Percentiles rank a stretch among this genome's conserved stretches.
Conservation (phyloP, 2,329 filamentous ascomycete genomes). For the Amphichorda felina region DNA sequence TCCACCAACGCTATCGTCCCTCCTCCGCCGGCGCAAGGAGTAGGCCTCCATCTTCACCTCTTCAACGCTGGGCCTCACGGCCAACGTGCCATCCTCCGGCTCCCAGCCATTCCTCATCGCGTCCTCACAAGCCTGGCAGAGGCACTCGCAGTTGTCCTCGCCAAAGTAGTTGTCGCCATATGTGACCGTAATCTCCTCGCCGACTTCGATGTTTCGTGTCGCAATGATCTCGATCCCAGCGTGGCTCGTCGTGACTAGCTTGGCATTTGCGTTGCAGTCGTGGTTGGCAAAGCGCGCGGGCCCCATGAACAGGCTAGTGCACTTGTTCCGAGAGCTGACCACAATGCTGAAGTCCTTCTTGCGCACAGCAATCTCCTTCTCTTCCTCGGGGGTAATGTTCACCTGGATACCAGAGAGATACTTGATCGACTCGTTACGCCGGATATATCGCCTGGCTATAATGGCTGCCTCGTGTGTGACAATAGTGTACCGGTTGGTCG, state of each 20-base stretch:
- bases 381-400: conserved; percentile 83
- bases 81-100: conserved; percentile 31
- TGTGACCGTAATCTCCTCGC: conserved; percentile 92
- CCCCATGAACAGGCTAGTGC: conserved; percentile 83
- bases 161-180: conserved; percentile 97
- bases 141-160: conserved; percentile 84
- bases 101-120: conserved; percentile 73
- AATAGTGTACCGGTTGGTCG: conserved; percentile 92
- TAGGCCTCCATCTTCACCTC: conserved; percentile 37
- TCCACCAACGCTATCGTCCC: conserved; percentile 34
- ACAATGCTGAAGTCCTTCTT: conserved; percentile 97
- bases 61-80: conserved; percentile 41
- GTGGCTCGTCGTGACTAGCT: conserved; percentile 70
- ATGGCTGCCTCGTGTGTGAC: conserved; percentile 80
- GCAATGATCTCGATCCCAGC: conserved; percentile 89
- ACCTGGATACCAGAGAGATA: conserved; percentile 89
- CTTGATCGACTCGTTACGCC: conserved; percentile 75
- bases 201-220: conserved; percentile 65
- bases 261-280: conserved; percentile 87
- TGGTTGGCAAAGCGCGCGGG: conserved; percentile 96
- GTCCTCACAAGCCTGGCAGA: conserved; percentile 80
- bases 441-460: conserved; percentile 68
- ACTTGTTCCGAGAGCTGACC: conserved; percentile 83
- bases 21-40: conserved; percentile 39
- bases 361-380: conserved; percentile 64